Conservation (phyloP, 495 filamentous ascomycete genomes). For the Penicillium cosmopolitanum region DNA sequence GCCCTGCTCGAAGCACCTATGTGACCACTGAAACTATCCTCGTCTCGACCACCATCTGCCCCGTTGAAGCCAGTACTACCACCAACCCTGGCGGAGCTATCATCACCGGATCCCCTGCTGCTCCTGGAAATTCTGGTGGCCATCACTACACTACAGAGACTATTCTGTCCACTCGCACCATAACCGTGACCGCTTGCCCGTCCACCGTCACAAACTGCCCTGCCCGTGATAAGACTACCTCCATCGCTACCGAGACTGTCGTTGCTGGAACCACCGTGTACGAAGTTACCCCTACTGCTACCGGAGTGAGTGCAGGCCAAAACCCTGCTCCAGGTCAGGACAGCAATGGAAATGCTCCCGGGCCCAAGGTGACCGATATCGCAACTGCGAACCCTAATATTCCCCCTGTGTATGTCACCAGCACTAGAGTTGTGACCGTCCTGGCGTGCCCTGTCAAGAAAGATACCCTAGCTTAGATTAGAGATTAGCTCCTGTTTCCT, state of each 20-base stretch:
- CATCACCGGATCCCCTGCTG: constrained; percentile 9
- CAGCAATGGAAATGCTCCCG: neutral
- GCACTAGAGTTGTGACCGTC: neutral
- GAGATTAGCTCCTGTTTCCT: neutral
- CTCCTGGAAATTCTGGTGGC: constrained; percentile 2
- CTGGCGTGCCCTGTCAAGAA: constrained; percentile 1
- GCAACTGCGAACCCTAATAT: neutral
- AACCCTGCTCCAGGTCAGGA: neutral
- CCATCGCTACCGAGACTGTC: constrained; percentile 25
- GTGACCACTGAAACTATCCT: constrained; percentile 32
- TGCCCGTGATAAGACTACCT: constrained; percentile 24
- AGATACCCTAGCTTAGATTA: constrained; percentile 1
- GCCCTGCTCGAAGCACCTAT: constrained; percentile 24
- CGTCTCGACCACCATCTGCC: constrained; percentile 35
- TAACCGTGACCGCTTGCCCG: constrained; percentile 26
- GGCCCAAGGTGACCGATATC: neutral
- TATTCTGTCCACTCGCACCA: constrained; percentile 20
- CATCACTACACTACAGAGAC: constrained; percentile 19
- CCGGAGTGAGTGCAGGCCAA: neutral
- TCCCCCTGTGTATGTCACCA: neutral
- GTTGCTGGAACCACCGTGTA: constrained; percentile 21
- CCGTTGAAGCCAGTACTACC: constrained; percentile 18
- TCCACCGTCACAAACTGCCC: constrained; percentile 28
- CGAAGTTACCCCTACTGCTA: constrained; percentile 1
- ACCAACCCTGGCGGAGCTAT: constrained; percentile 14